phyloP scores from a whole-genome alignment of 2,329 filamentous ascomycete genomes.

The Stagonosporopsis tanaceti region DNA sequence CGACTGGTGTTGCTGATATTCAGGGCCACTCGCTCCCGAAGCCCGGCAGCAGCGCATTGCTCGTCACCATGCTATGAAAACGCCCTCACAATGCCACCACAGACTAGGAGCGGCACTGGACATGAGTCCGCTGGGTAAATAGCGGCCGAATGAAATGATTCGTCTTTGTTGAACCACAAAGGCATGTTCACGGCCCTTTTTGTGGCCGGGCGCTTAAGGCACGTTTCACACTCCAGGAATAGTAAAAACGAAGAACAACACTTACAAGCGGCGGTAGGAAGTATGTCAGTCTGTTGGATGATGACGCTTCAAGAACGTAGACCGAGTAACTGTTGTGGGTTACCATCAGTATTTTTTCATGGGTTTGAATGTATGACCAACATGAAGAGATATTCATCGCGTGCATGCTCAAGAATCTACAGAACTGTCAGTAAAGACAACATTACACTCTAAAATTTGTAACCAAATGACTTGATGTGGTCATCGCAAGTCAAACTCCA shows the following conservation, averaged over 20 bases:
- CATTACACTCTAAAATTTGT: not conserved
- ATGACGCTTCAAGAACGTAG: constrained; percentile 62
- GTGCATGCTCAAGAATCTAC: constrained; percentile 67
- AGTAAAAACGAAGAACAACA: constrained; percentile 30
- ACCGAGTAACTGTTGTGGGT: constrained; percentile 56
- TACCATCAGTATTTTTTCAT: constrained; percentile 60
- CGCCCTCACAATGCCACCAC: constrained; percentile 9
- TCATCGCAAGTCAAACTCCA: not conserved
- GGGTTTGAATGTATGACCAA: constrained; percentile 53
- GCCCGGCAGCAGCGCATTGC: constrained; percentile 40
- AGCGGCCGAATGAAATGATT: constrained; percentile 30
- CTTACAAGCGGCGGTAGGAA: constrained; percentile 58
- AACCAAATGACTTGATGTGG: not conserved
- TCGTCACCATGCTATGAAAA: constrained; percentile 22
- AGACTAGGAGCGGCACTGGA: constrained; percentile 7
- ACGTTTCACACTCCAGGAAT: constrained; percentile 36
- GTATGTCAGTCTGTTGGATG: constrained; percentile 58
- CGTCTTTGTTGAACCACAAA: constrained; percentile 22
- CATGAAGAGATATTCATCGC: constrained; percentile 81
- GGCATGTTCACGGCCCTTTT: constrained; percentile 42
- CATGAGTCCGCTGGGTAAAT: not conserved
- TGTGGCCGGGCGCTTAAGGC: constrained; percentile 45
- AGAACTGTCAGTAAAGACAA: constrained; percentile 27
- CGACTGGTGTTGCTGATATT: not conserved
- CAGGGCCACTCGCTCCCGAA: constrained; percentile 13